Conservation (phyloP, 768 basidiomycete genomes). For the Russula virescens region DNA sequence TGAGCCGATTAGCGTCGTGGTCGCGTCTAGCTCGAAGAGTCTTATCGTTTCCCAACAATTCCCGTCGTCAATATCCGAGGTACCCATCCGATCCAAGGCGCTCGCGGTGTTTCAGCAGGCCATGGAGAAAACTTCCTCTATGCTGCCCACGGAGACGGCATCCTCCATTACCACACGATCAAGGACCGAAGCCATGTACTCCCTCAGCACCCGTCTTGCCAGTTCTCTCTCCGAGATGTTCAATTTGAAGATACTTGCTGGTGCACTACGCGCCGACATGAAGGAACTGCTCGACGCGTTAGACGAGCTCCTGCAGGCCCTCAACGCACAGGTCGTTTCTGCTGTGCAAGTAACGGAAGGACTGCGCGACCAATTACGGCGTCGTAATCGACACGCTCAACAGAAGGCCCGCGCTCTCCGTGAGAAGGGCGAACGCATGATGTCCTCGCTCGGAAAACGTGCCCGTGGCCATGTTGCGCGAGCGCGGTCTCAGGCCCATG, state of each 20-base stretch:
- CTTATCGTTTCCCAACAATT: constrained; percentile 12
- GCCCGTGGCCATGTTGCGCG: constrained; percentile 26
- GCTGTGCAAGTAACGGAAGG: constrained; percentile 15
- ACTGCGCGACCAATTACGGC: constrained; percentile 26
- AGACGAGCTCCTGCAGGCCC: constrained; percentile 45
- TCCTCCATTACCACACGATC: constrained; percentile 1
- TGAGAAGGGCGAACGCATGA: constrained; percentile 28
- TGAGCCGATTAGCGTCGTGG: neutral
- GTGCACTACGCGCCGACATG: constrained; percentile 44
- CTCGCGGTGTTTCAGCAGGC: constrained; percentile 15
- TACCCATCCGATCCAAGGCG: constrained; percentile 20
- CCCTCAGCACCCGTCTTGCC: constrained; percentile 38
- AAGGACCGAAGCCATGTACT: constrained; percentile 24
- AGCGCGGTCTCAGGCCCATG: constrained; percentile 30
- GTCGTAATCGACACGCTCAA: constrained; percentile 30
- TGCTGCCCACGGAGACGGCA: neutral
- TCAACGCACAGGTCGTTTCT: constrained; percentile 14
- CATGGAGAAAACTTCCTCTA: neutral
- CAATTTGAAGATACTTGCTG: constrained; percentile 39
- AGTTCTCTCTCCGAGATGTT: constrained; percentile 48
- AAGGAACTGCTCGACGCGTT: constrained; percentile 54
- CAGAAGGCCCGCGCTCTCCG: constrained; percentile 29
- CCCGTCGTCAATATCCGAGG: constrained; percentile 17
- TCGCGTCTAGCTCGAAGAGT: constrained; percentile 3
- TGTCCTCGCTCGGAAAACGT: constrained; percentile 27